Evolutionary conservation across 2,329 filamentous ascomycete species (phyloP).

Genomic region (Nemania sp.): DNA sequence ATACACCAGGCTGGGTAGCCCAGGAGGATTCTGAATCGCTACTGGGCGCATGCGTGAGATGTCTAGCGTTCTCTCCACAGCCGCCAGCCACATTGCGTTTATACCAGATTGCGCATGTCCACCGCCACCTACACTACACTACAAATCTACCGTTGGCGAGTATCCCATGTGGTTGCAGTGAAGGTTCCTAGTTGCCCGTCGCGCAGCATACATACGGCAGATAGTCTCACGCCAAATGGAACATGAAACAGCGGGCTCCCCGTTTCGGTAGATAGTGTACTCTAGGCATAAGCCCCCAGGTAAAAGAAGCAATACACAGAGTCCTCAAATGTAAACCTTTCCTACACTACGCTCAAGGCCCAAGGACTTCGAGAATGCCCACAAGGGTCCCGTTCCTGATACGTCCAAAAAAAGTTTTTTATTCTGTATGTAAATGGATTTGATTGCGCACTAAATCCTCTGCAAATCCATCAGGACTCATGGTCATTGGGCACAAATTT

Average conservation of each 20-base stretch:
- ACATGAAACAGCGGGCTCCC: not conserved
- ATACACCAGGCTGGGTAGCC: constrained; percentile 20
- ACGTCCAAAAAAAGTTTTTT: too few species aligned
- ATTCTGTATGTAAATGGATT: not conserved
- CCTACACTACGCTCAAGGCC: too few species aligned
- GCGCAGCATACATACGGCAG: too few species aligned
- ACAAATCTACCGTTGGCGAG: not conserved
- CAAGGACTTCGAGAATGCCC: too few species aligned
- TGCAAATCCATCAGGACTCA: too few species aligned
- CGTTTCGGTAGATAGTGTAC: not conserved
- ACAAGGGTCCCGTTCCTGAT: too few species aligned
- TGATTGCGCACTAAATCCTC: too few species aligned
- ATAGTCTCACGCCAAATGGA: not conserved
- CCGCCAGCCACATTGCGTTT: constrained; percentile 12
- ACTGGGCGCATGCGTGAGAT: constrained; percentile 12
- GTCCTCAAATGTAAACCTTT: too few species aligned
- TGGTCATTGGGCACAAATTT: not conserved
- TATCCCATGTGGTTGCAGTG: not conserved
- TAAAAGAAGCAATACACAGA: too few species aligned
- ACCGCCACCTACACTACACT: not conserved
- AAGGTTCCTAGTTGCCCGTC: not conserved
- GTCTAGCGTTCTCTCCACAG: constrained; percentile 13
- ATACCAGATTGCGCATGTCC: not conserved
- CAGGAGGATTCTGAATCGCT: not conserved
- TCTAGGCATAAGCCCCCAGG: too few species aligned